Evolutionary conservation across 73 alveolate species (phyloP).

Genomic region (Paramecium sonneborni): DNA sequence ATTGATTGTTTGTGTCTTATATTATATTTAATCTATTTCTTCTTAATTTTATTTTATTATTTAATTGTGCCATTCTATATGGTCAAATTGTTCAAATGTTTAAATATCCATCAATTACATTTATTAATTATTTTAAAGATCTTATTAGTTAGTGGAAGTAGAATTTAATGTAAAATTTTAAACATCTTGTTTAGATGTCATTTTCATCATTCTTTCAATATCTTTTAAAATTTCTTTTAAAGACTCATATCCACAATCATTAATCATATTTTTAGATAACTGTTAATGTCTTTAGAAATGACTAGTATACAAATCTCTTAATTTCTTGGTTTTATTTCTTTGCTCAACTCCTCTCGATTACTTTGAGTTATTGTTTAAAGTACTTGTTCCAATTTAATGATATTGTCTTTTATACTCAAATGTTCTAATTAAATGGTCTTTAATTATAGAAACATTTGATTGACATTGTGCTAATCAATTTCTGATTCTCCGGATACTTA

Average conservation of each 20-base stretch:
- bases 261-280: not conserved
- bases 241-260: not conserved
- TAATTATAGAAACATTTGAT: not conserved
- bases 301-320: constrained; percentile 21
- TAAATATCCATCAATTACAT: not conserved
- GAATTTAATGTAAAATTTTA: not conserved
- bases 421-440: not conserved
- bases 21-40: not conserved
- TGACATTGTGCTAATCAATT: not conserved
- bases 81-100: not conserved
- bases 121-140: not conserved
- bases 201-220: not conserved
- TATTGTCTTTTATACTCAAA: not conserved
- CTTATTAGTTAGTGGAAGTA: not conserved
- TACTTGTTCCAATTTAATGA: constrained; percentile 34
- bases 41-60: constrained; percentile 32
- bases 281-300: not conserved
- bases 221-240: not conserved
- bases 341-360: constrained; percentile 33
- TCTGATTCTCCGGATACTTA: not conserved
- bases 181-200: not conserved
- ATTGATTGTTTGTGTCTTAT: not conserved
- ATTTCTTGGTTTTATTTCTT: constrained; percentile 22
- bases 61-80: not conserved
- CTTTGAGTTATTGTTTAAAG: not conserved